These are phyloP conservation scores for Ophiostoma fasciatum DNA, from an alignment of 2,329 filamentous ascomycete genomes.

Conservation along the genomic window DNA sequence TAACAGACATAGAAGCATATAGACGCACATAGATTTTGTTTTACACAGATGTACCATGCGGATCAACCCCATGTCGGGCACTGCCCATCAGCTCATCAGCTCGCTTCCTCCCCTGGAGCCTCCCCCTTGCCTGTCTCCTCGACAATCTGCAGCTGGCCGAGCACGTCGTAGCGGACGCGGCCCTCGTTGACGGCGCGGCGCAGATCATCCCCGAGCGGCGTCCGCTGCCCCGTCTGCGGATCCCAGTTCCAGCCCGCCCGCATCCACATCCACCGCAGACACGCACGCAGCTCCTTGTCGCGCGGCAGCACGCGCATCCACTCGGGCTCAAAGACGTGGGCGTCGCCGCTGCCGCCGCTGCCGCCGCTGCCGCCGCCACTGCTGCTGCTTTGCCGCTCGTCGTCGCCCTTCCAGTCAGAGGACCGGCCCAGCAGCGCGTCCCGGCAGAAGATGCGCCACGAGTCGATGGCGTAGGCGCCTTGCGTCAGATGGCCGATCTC, in stretches of 20 bases:
- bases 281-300: constrained; percentile 84
- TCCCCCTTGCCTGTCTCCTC: not conserved
- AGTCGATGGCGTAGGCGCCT: constrained; percentile 72
- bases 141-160: constrained; percentile 24
- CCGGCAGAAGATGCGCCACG: constrained; percentile 86
- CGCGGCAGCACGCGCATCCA: constrained; percentile 75
- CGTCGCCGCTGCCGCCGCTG: not conserved
- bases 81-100: too few species aligned
- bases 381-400: too few species aligned
- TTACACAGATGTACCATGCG: too few species aligned
- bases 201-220: constrained; percentile 36
- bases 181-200: constrained; percentile 41
- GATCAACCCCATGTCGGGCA: too few species aligned
- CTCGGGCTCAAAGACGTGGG: constrained; percentile 57
- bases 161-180: constrained; percentile 39
- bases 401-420: constrained; percentile 47
- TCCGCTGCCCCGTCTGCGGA: constrained; percentile 49
- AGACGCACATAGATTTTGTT: not conserved
- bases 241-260: constrained; percentile 76
- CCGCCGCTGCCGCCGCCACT: constrained; percentile 16
- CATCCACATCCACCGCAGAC: constrained; percentile 83
- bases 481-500: constrained; percentile 78
- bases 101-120: too few species aligned
- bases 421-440: constrained; percentile 57
- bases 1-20: too few species aligned